These are phyloP conservation scores for Termitomyces sp. DNA, from an alignment of 768 basidiomycete species.

Conservation along the genomic window DNA sequence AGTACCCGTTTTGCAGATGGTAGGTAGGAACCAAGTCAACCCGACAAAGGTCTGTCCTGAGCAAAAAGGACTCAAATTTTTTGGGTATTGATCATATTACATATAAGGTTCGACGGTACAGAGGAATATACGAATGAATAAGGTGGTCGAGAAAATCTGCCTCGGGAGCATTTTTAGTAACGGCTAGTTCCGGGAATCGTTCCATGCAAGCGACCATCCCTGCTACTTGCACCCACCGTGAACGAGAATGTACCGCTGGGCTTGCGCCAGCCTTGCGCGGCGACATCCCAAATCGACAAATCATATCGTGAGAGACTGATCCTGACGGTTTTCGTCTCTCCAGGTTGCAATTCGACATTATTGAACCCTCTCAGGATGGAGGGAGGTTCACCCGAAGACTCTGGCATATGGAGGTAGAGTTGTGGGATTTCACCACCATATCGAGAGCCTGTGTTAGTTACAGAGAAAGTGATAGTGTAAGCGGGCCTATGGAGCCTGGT, in stretches of 20 bases:
- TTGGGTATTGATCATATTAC: not conserved
- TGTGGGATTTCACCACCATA: constrained; percentile 76
- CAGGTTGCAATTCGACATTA: constrained; percentile 45
- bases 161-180: not conserved
- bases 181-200: constrained; percentile 20
- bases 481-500: constrained; percentile 62
- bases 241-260: constrained; percentile 61
- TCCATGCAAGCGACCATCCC: constrained; percentile 52
- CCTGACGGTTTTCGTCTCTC: constrained; percentile 39
- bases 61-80: not conserved
- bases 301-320: constrained; percentile 66
- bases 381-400: constrained; percentile 63
- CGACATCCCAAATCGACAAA: constrained; percentile 73
- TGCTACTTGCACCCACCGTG: constrained; percentile 64
- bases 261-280: constrained; percentile 67
- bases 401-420: constrained; percentile 67
- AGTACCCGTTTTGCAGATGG: too few relatives aligned
- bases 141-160: not conserved
- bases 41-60: not conserved
- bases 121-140: not conserved
- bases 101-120: not conserved
- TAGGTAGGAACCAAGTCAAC: not conserved
- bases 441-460: constrained; percentile 59
- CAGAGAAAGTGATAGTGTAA: constrained; percentile 55
- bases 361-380: constrained; percentile 69